phyloP scores from a whole-genome alignment of 2,329 filamentous ascomycete species.

The Alternaria brassicae region DNA sequence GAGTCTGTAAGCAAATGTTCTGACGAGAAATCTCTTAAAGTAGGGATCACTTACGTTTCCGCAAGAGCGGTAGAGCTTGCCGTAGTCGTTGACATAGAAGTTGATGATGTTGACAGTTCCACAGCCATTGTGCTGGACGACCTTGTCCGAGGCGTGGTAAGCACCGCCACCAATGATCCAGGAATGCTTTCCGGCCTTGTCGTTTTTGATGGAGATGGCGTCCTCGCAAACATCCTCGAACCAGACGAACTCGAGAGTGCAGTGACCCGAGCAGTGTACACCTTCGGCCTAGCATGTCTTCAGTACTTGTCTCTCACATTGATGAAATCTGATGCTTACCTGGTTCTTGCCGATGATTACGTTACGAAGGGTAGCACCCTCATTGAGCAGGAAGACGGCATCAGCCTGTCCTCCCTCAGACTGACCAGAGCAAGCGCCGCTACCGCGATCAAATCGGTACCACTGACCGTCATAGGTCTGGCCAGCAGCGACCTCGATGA shows the following conservation, averaged over 20 bases:
- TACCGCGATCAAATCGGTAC: conserved; percentile 37
- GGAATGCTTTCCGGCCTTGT: conserved; percentile 37
- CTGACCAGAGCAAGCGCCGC: conserved; percentile 33
- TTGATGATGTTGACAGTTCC: conserved; percentile 49
- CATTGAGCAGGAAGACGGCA: conserved; percentile 57
- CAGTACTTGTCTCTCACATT: neutral
- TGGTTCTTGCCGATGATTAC: conserved; percentile 62
- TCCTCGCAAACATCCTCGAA: conserved; percentile 53
- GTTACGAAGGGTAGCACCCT: conserved; percentile 59
- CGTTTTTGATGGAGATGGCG: conserved; percentile 45
- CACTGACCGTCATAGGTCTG: conserved; percentile 33
- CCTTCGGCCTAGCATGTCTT: conserved; percentile 51
- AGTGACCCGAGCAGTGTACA: conserved; percentile 59
- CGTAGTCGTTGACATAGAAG: conserved; percentile 45
- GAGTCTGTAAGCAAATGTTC: conserved; percentile 2
- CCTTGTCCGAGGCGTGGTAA: conserved; percentile 47
- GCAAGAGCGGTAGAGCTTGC: conserved; percentile 55
- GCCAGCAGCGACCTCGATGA: conserved; percentile 35
- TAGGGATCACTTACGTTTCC: conserved; percentile 41
- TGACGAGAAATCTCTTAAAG: neutral
- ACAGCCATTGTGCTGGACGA: conserved; percentile 52
- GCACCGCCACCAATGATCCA: conserved; percentile 53
- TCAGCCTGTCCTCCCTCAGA: conserved; percentile 26
- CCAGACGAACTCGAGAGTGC: conserved; percentile 52
- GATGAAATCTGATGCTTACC: neutral